Evolutionary conservation across 805 yeast genomes (phyloP), one percentile per base, ranked within the genome.

Genomic region (Yarrowia osloensis): DNA sequence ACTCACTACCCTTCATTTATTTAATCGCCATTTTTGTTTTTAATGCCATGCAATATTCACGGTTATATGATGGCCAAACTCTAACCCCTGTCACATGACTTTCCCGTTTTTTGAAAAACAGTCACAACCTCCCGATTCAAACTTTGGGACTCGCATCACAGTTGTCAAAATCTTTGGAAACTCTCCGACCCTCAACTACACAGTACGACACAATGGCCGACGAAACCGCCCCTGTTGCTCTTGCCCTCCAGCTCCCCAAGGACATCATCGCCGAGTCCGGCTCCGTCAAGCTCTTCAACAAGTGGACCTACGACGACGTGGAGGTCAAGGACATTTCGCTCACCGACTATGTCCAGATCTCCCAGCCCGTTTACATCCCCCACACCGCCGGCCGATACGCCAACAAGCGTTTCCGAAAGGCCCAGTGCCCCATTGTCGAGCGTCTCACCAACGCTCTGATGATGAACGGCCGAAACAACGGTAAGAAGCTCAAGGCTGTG

Each of bases 381-480:
- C 99, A 95, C 95, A 91, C 98, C 78, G 98, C 99, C 78, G 99
- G 99, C 82, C 94, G 97, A 85, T 95, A 94, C 86, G 98, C 98
- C 79, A 82, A 91, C 85, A 95, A 95, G 91, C 93, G 99, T 85
- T 95, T 95, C 90, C 93, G 98, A 89, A 95, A 95, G 90, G 95
- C 98, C 76, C 99, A 95, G 88, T 93, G 98, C 86, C 98, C 98
- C 80, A 89, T 95, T 82, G 83, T 95, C 77, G 99, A 95, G 89
- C 94, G 99, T 88, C 88, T 95, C 83, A 94, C 98, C 85, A 94
- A 95, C 94, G 90, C 99, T 73, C 87, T 95, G 81, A 95, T 95
- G 99, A 95, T 95, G 99, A 93, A 95, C 90, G 99, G 99, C 87
- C 94, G 98, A 88, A 95, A 95, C 96, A 95, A 96, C 90, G 99